Base-by-base conservation (phyloP, 805 yeast species). In the Ogataea siamensis region DNA sequence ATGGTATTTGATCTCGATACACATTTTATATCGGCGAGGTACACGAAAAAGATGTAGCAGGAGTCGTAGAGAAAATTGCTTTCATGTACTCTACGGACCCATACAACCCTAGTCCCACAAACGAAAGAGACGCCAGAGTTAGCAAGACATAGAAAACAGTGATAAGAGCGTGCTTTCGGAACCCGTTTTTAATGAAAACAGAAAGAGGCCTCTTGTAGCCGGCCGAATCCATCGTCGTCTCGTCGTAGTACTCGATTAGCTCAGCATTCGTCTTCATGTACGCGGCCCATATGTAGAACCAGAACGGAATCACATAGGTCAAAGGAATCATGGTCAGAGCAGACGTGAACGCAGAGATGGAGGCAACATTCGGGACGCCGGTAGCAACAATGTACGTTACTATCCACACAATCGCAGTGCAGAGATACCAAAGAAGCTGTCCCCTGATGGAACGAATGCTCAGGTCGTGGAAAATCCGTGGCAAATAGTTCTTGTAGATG, bases 401-500 rank as follows among this genome's bases (percentile, higher is more conserved):
- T 3, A 40, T 34, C 48, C 53, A 54, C 13, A 46, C 33, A 4
- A 44, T 2, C 9, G 36, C 21, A 4, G 42, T 47, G 7, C 52
- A 46, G 14, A 23, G 30, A 9, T 37, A 19, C 49, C 55, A 56
- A 8, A 41, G 22, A 13, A 37, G 24, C 5, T 21, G 19, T 8
- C 74, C 75, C 23, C 36, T 38, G 30, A 48, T 55, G 28, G 67
- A 47, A 33, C 59, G 54, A 33, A 67, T 55, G 18, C 45, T 43
- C 15, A 72, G 68, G 26, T 55, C 52, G n/a, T 52, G 48, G 41
- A 65, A 51, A n/a, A 64, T 48, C 14, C 59, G 41, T 17, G 64
- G 63, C 19, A 68, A 42, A 40, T 67, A 57, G 12, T 67, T 63
- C 42, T 64, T 65, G 58, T 70, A 71, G 17, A 63, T 40, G 14